Base-by-base conservation (phyloP, 202 grass and related monocot species). In the Panicum virgatum region DNA sequence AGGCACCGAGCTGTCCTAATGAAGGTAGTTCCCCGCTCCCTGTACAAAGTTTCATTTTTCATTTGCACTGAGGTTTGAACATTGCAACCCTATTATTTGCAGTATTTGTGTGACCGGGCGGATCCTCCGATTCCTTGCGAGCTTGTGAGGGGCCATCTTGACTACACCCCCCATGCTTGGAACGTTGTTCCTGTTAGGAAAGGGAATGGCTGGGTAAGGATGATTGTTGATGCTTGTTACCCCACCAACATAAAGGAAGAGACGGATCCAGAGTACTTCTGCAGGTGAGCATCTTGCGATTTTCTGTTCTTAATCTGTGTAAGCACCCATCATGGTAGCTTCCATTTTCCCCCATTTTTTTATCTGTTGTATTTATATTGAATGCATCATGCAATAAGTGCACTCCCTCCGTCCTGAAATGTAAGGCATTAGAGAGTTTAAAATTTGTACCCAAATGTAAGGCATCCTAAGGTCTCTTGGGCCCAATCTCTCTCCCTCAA, bases 121-220 rank as follows among this genome's bases (percentile, higher is more conserved):
- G 91, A 96, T 79, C 96, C 96, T 87, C 90, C 96, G 26, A 89
- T 99, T 78, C 96, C 96, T 63, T 99, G 96, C 83, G 93, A 99
- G 72, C 89, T 99, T 84, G 89, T 99, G 71, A 91, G 96, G 67
- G 96, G 96, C 8, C 92, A 99, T 90, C 87, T 99, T 83, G 96
- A 99, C 67, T 96, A 93, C 65, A 90, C 90, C 70, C 93, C 96
- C 69, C 96, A 99, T 96, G 96, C 96, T 66, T 99, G 96, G 96
- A 99, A 99, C 72, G 78, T 90, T 85, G 78, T 96, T 87, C 87
- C 84, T 89, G 83, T 99, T 83, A 96, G 86, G 89, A 93, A 92
- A 80, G 89, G 89, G 8, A 72, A 88, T 50, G 37, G 59, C 12
- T 99, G 85, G 85, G 62, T 85, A 84, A 79, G 96, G 61, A 99